These are phyloP conservation scores for Chalciporus pseudorubinellus DNA, from an alignment of 768 basidiomycete genomes.

Conservation along the genomic window DNA sequence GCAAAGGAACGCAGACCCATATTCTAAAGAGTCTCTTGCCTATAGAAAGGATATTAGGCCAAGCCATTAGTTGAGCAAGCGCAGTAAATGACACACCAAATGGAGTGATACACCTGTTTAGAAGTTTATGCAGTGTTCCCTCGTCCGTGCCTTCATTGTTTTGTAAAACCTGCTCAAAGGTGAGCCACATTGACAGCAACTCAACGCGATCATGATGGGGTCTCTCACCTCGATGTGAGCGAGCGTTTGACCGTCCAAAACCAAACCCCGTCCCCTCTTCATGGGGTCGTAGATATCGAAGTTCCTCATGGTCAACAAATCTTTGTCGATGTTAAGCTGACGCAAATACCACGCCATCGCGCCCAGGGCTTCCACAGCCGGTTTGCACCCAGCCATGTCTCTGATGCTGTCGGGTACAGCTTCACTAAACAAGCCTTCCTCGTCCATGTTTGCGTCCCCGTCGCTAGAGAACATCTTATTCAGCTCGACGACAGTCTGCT, in stretches of 20 bases:
- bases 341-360: slow-evolving; percentile 93
- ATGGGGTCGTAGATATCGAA: slow-evolving; percentile 98
- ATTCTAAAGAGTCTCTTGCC: slow-evolving; percentile 95
- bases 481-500: slow-evolving; percentile 66
- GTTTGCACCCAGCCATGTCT: slow-evolving; percentile 59
- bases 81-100: slow-evolving; percentile 55
- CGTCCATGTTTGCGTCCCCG: slow-evolving; percentile 46
- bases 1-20: slow-evolving; percentile 93
- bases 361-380: slow-evolving; percentile 83
- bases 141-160: slow-evolving; percentile 95
- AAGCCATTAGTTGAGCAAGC: slow-evolving; percentile 3
- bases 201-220: background rate
- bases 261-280: slow-evolving; percentile 79
- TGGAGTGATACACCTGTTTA: slow-evolving; percentile 85
- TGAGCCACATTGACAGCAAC: slow-evolving; percentile 7
- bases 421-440: slow-evolving; percentile 36
- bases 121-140: slow-evolving; percentile 79
- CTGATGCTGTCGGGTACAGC: slow-evolving; percentile 71
- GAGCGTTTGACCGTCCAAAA: slow-evolving; percentile 92
- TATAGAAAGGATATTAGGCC: slow-evolving; percentile 28
- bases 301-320: slow-evolving; percentile 92
- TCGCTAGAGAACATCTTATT: slow-evolving; percentile 57
- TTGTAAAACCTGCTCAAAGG: slow-evolving; percentile 59
- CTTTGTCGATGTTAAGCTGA: slow-evolving; percentile 93
- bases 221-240: slow-evolving; percentile 83